These are phyloP conservation scores for Rhodotorula kratochvilovae DNA, from an alignment of 768 basidiomycete genomes.

Conservation along the genomic window DNA sequence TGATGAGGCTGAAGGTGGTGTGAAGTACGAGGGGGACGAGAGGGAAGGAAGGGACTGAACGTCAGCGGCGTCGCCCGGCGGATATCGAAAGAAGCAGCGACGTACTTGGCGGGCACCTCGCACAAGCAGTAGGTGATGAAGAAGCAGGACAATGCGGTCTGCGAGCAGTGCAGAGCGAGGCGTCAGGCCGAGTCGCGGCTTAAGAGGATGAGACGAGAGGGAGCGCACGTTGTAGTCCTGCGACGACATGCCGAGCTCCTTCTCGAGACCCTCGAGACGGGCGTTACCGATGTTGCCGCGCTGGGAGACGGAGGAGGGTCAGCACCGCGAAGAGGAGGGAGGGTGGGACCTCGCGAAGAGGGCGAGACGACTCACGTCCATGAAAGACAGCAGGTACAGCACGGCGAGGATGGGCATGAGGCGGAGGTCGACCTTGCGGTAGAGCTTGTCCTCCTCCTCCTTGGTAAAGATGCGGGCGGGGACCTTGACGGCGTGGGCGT, in stretches of 20 bases:
- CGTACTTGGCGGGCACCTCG: neutral
- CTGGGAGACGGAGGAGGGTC: neutral
- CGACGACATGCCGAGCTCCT: slow-evolving; percentile 35
- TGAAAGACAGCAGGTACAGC: slow-evolving; percentile 18
- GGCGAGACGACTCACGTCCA: slow-evolving; percentile 11
- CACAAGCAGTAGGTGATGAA: slow-evolving; percentile 10
- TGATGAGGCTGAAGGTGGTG: slow-evolving; percentile 7
- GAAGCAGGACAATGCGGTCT: neutral
- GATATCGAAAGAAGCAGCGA: no score
- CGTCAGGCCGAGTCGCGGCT: no score
- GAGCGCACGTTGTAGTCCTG: slow-evolving; percentile 27
- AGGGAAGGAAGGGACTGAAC: no score
- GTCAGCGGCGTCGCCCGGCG: no score
- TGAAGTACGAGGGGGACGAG: no score
- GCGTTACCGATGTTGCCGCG: slow-evolving; percentile 24
- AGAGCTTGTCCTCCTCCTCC: slow-evolving; percentile 33
- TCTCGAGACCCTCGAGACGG: slow-evolving; percentile 24
- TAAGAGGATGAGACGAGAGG: neutral
- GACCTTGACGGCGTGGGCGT: neutral
- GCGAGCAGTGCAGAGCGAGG: neutral
- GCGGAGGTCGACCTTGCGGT: slow-evolving; percentile 28
- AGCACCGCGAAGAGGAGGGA: neutral
- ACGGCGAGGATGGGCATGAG: slow-evolving; percentile 12
- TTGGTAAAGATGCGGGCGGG: slow-evolving; percentile 8
- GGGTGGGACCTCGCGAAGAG: no score